A percentile compares a stretch with the other conserved stretches of the same genome.
Evolutionary conservation across 495 filamentous ascomycete genomes (phyloP).

Genomic region (Terfezia boudieri): DNA sequence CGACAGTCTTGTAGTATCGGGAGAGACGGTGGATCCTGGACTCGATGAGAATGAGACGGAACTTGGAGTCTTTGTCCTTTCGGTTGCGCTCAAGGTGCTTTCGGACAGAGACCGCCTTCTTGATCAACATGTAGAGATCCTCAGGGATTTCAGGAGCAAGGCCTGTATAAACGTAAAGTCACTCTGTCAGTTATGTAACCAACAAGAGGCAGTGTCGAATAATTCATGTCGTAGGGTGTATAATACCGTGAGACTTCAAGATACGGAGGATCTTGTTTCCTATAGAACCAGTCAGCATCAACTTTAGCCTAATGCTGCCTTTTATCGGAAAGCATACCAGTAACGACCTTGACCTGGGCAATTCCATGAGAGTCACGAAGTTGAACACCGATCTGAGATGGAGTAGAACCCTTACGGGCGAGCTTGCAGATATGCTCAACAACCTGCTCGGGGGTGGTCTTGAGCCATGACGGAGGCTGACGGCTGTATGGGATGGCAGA

Average conservation of each 20-base stretch:
- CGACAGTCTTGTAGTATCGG: constrained; percentile 89
- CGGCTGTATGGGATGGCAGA: constrained; percentile 94
- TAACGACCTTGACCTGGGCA: constrained; percentile 89
- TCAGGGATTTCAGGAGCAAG: constrained; percentile 94
- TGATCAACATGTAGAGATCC: constrained; percentile 97
- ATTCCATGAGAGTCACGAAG: constrained; percentile 94
- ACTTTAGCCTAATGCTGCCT: neutral
- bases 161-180: constrained; percentile 51
- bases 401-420: constrained; percentile 88
- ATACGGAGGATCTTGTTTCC: constrained; percentile 99
- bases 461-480: constrained; percentile 57
- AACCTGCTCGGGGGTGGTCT: constrained; percentile 43
- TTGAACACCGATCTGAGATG: constrained; percentile 95
- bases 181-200: constrained; percentile 91
- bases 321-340: constrained; percentile 40
- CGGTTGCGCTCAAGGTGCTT: constrained; percentile 99
- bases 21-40: constrained; percentile 59
- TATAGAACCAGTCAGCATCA: constrained; percentile 20
- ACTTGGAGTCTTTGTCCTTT: constrained; percentile 99
- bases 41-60: constrained; percentile 99
- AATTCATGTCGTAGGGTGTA: constrained; percentile 11
- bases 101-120: constrained; percentile 98
- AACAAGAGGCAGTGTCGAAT: constrained; percentile 60
- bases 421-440: constrained; percentile 98
- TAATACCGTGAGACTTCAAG: constrained; percentile 81